Conservation (phyloP, 306 rosid genomes). For the Heteromeles arbutifolia region DNA sequence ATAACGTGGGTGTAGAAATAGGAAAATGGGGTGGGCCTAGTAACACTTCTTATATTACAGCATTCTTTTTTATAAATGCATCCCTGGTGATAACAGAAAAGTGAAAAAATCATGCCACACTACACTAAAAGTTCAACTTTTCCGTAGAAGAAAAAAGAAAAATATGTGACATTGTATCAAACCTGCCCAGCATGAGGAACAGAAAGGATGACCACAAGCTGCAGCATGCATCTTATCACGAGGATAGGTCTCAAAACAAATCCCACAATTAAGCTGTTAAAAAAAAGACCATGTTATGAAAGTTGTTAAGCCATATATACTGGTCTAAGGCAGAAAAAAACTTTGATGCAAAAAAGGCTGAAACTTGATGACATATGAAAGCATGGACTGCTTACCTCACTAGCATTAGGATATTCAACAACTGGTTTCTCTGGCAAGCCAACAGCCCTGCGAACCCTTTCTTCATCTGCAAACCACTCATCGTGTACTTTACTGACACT, state of each 20-base stretch:
- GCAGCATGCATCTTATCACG: conserved; percentile 32
- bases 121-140: not conserved
- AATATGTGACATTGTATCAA: conserved; percentile 4
- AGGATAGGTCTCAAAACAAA: conserved; percentile 48
- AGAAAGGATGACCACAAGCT: conserved; percentile 58
- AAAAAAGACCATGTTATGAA: conserved; percentile 8
- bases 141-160: not conserved
- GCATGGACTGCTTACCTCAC: conserved; percentile 32
- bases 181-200: conserved; percentile 54
- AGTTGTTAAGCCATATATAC: not conserved
- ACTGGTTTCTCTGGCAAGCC: conserved; percentile 46
- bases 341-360: not conserved
- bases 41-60: not conserved
- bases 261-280: conserved; percentile 50
- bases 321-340: not conserved
- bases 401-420: conserved; percentile 26
- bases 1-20: no score
- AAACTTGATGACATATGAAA: not conserved
- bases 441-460: conserved; percentile 49
- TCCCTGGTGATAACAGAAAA: not conserved
- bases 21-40: no score
- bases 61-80: not conserved
- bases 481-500: conserved; percentile 62
- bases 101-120: not conserved
- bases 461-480: conserved; percentile 71